Base-by-base conservation (phyloP, 176 grass and related monocot species). In the Triticum turgidum region DNA sequence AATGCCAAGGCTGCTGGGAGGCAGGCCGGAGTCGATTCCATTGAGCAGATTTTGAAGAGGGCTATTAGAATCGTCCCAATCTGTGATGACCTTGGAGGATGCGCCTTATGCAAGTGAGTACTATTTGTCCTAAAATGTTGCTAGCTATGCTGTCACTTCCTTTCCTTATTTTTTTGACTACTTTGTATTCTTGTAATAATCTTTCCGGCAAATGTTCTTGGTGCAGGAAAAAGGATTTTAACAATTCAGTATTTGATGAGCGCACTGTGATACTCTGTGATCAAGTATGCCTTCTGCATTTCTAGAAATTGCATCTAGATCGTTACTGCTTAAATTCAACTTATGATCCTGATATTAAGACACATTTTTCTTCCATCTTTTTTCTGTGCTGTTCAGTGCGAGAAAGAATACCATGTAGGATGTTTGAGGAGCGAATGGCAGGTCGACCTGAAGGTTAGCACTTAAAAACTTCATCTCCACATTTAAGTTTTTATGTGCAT, bases 211-310 rank as follows among this genome's bases (percentile, higher is more conserved):
- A 83, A 80, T 5, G 65, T 91, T 91, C 20, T 76, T 56, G 84
- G 4, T 94, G 82, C 92, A 98, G 96, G 88, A 80, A 88, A 80
- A 92, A 95, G 87, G 96, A 98, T 87, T 98, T 98, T 73, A 92
- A 91, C 68, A 93, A 94, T 83, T 82, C 88, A 32, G 86, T 88
- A 79, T 98, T 98, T 91, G 96, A 96, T 94, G 92, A 93, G 76
- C 96, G 96, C 21, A 98, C 96, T 29, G 96, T 98, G 79, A 95
- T 98, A 88, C 92, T 98, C 20, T 98, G 96, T 85, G 96, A 98
- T 38, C 96, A 98, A 84, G 96, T 98, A 94, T 88, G 86, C 22
- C 38, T 78, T 63, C 35, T 77, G 35, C 84, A 64, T 73, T 83
- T 65, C 25, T 76, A 49, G 9, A 12, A 39, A 59, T 49, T 8